Conservation (phyloP, 1,284 basidiomycete genomes). For the Boletus mariae region DNA sequence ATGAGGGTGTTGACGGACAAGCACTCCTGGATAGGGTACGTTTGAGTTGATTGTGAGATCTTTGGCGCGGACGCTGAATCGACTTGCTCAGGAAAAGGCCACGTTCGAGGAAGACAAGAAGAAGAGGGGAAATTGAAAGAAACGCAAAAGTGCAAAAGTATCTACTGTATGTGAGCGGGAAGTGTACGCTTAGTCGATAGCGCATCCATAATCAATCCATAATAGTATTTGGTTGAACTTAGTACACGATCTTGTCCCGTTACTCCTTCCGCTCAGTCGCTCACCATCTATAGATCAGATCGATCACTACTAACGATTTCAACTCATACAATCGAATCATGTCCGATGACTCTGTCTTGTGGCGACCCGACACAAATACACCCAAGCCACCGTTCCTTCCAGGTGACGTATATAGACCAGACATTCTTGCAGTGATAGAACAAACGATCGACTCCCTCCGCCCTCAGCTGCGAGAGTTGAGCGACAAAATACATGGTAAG, state of each 20-base stretch:
- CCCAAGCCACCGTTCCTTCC: slow-evolving; percentile 18
- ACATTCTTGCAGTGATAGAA: slow-evolving; percentile 54
- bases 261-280: neutral
- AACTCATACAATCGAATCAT: slow-evolving; percentile 9
- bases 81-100: too few relatives aligned
- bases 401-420: slow-evolving; percentile 34
- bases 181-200: too few relatives aligned
- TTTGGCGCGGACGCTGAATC: too few relatives aligned
- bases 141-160: too few relatives aligned
- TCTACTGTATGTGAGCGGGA: too few relatives aligned
- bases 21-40: neutral
- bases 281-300: too few relatives aligned
- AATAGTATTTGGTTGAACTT: too few relatives aligned
- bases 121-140: too few relatives aligned
- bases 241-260: neutral
- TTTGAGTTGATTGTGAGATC: too few relatives aligned
- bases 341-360: slow-evolving; percentile 20
- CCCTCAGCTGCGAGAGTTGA: slow-evolving; percentile 56
- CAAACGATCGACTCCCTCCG: slow-evolving; percentile 51
- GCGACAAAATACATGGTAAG: slow-evolving; percentile 66
- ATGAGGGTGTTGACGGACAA: neutral
- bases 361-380: slow-evolving; percentile 26
- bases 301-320: neutral
- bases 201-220: too few relatives aligned
- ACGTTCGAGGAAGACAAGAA: too few relatives aligned